Base-by-base conservation (phyloP, 2,329 filamentous ascomycete genomes). In the Amphichorda felina region DNA sequence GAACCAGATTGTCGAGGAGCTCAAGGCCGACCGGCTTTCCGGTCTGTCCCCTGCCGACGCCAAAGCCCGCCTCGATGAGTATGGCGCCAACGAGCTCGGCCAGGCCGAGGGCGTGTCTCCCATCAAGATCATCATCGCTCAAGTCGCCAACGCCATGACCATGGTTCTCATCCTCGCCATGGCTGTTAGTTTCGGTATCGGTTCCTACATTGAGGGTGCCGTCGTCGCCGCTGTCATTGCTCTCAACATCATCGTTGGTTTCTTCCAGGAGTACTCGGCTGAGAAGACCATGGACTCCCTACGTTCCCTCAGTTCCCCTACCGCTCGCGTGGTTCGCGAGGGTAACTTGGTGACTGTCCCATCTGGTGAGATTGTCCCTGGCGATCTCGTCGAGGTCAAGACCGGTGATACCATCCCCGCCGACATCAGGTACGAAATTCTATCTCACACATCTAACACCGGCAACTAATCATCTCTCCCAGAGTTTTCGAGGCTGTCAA, bases 121-220 rank as follows among this genome's bases (percentile, higher is more conserved):
- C 61, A 38, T 63, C 32, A 75, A 75, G 49, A 75, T 77, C 30
- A 52, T 77, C n/a, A 43, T 74, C 14, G 63, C 68, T 19, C 73
- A 78, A 47, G 52, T 75, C 25, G 65, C 63, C 38, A 77, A 77
- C 50, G 71, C 72, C 9, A 75, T 76, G 72, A 73, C 68, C 31
- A 44, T 75, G 47, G 48, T 75, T 32, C 63, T 79, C 35, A 53
- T 78, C 36, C 66, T 79, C 41, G 74, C 74, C 39, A 75, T 79
- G 68, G 73, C 65, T 33, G 61, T 59, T 19, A 58, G 55, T 28
- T 70, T 68, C 45, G 66, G 61, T 38, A 70, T 70, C 42, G 46
- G 61, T 40, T 66, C 69, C 36, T 71, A 60, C 50, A 67, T 71
- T 41, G 67, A 71, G 53, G 68, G 64, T 30, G 64, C 62, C 35